Evolutionary conservation across 345 rosid species (phyloP).

Genomic region (Eucalyptus cloeziana): DNA sequence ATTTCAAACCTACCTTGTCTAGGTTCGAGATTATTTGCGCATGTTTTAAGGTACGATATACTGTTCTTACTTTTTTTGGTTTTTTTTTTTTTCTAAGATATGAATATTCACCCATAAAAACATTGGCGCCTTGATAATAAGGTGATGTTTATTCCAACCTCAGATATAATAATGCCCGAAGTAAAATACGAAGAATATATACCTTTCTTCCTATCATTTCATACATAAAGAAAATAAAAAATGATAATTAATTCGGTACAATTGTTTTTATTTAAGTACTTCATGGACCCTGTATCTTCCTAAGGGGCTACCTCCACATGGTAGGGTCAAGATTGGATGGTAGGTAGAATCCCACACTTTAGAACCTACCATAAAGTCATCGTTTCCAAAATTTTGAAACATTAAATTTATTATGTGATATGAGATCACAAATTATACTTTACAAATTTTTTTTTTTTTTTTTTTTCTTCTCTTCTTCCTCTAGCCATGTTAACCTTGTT

Average conservation of each 20-base stretch:
- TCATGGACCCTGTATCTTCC: no score
- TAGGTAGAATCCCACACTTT: no score
- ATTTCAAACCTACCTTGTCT: background rate
- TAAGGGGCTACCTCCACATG: no score
- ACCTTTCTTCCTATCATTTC: background rate
- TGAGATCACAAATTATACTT: no score
- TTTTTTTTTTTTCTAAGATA: background rate
- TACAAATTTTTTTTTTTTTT: no score
- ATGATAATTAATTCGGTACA: no score
- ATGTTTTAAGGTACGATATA: background rate
- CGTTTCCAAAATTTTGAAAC: background rate
- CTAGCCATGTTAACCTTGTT: fast-evolving
- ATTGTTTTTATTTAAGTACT: background rate
- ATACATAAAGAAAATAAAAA: background rate
- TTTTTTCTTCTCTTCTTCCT: no score
- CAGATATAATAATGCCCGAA: background rate
- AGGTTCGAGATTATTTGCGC: background rate
- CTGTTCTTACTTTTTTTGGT: fast-evolving
- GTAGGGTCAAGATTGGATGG: no score
- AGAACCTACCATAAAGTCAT: background rate
- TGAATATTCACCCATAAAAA: background rate
- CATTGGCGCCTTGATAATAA: background rate
- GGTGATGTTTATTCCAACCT: background rate
- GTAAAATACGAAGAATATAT: background rate
- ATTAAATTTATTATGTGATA: no score